These are phyloP conservation scores for Colletotrichum lentis DNA, from an alignment of 2,329 filamentous ascomycete species.

Conservation along the genomic window DNA sequence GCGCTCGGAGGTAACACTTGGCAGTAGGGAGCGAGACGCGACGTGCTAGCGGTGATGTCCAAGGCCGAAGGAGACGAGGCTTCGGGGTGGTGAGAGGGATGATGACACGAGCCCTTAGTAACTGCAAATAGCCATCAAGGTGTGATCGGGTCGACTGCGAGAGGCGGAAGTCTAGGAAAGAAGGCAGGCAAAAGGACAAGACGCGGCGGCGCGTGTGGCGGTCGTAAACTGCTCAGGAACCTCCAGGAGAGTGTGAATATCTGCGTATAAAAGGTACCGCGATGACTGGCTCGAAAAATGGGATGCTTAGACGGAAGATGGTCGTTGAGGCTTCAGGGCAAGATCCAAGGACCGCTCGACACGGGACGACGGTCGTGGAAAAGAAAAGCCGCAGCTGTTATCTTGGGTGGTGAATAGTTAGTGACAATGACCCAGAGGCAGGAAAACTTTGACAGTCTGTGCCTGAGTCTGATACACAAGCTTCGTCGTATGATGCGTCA, in stretches of 20 bases:
- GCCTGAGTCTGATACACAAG: conserved; percentile 38
- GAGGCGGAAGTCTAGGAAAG: conserved; percentile 1
- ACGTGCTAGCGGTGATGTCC: conserved; percentile 13
- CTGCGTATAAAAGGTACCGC: not conserved
- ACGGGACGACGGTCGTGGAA: conserved; percentile 27
- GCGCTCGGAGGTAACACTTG: conserved; percentile 17
- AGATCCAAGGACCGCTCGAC: conserved; percentile 18
- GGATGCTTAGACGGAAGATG: conserved; percentile 12
- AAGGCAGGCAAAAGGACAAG: not conserved
- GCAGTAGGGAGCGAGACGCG: not conserved
- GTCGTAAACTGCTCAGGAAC: not conserved
- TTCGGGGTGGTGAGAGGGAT: conserved; percentile 17
- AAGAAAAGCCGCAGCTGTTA: conserved; percentile 22
- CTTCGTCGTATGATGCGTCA: conserved; percentile 37
- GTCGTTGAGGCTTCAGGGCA: conserved; percentile 22
- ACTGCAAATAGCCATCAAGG: conserved; percentile 34
- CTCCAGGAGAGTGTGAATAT: conserved; percentile 6
- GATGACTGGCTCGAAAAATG: conserved; percentile 25
- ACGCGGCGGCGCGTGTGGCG: not conserved
- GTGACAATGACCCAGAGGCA: conserved; percentile 15
- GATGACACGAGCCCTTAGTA: conserved; percentile 27
- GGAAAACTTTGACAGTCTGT: conserved; percentile 37
- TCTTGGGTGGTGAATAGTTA: conserved; percentile 22
- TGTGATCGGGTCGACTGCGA: not conserved
- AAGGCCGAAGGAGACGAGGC: conserved; percentile 8